Evolutionary conservation across 2,329 filamentous ascomycete species (phyloP).

Genomic region (Fusarium sp.): DNA sequence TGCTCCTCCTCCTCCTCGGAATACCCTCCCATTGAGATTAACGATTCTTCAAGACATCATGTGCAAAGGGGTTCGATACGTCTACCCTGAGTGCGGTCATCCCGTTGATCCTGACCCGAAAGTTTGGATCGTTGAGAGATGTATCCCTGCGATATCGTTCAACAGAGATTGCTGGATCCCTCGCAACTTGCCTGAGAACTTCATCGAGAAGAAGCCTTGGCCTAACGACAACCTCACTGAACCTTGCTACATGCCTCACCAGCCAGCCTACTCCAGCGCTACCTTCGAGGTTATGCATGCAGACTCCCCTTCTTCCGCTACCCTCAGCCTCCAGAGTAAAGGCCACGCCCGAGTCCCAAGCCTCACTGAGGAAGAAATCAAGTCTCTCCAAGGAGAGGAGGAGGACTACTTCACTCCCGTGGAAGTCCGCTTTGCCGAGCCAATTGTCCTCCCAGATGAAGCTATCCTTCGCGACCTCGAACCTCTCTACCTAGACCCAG

Average conservation of each 20-base stretch:
- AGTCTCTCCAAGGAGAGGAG: neutral
- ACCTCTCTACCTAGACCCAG: neutral
- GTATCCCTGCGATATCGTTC: constrained; percentile 7
- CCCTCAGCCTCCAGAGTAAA: neutral
- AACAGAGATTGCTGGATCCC: constrained; percentile 41
- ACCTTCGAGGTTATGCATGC: neutral
- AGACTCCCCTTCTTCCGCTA: neutral
- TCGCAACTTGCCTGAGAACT: neutral
- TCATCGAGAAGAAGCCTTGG: constrained; percentile 21
- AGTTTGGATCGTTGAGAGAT: constrained; percentile 32
- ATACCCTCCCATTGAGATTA: neutral
- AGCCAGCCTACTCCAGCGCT: neutral
- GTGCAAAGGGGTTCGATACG: constrained; percentile 41
- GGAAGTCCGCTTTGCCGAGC: neutral
- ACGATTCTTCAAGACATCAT: constrained; percentile 19
- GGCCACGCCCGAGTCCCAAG: neutral
- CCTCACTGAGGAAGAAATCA: neutral
- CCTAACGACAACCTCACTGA: constrained; percentile 3
- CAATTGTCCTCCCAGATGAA: neutral
- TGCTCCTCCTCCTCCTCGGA: neutral
- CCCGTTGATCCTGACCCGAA: constrained; percentile 8
- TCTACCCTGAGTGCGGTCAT: constrained; percentile 42
- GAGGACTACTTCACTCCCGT: neutral
- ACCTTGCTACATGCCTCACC: neutral
- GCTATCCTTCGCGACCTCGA: neutral